Percentiles rank a stretch among this genome's conserved stretches.
Evolutionary conservation across 139 green algal species (phyloP).

Genomic region (Pycnococcus provasolii): DNA sequence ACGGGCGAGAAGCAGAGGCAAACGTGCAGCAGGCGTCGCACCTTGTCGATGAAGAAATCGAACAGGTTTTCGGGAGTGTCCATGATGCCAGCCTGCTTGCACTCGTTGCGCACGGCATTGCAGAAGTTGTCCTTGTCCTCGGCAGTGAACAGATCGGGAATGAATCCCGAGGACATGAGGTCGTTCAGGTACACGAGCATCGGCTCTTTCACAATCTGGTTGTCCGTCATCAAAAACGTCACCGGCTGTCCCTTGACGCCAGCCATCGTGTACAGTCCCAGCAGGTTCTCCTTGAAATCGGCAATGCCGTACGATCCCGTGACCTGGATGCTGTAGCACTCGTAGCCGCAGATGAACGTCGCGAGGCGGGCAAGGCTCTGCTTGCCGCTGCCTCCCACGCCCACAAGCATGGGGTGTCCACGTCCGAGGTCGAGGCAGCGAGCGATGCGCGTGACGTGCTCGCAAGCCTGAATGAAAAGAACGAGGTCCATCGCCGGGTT

Average conservation of each 20-base stretch:
- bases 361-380: slow-evolving; percentile 58
- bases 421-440: slow-evolving; percentile 66
- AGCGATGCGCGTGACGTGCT: slow-evolving; percentile 67
- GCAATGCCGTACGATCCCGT: slow-evolving; percentile 57
- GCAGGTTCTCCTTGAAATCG: slow-evolving; percentile 77
- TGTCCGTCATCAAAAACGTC: slow-evolving; percentile 79
- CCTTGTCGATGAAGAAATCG: slow-evolving; percentile 82
- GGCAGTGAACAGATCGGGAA: slow-evolving; percentile 58
- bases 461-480: slow-evolving; percentile 71
- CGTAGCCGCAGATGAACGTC: slow-evolving; percentile 64
- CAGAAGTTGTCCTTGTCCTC: slow-evolving; percentile 71
- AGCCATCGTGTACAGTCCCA: slow-evolving; percentile 59
- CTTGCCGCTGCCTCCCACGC: slow-evolving; percentile 64
- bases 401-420: slow-evolving; percentile 72
- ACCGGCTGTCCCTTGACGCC: slow-evolving; percentile 56
- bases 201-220: slow-evolving; percentile 70
- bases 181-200: slow-evolving; percentile 89
- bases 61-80: slow-evolving; percentile 72
- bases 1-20: slow-evolving; percentile 82
- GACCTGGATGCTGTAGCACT: slow-evolving; percentile 70
- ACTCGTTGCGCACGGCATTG: slow-evolving; percentile 72
- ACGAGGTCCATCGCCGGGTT: slow-evolving; percentile 74
- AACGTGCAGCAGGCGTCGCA: slow-evolving; percentile 70
- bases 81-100: slow-evolving; percentile 60
- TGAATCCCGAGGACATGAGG: slow-evolving; percentile 66